phyloP scores from a whole-genome alignment of 2,329 filamentous ascomycete species.

The Sphaerulina musiva region DNA sequence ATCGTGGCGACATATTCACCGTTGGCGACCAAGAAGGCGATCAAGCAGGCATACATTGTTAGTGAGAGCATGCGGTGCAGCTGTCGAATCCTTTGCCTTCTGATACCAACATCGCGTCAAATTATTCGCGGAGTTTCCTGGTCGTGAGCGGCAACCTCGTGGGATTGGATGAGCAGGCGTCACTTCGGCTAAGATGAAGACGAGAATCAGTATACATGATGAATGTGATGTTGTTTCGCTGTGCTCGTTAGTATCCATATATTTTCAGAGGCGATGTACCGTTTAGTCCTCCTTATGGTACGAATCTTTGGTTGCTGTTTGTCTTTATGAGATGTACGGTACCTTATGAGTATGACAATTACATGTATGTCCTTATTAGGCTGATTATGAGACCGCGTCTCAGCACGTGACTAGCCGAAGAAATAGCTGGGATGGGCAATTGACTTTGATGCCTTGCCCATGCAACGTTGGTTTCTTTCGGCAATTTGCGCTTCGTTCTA shows the following conservation, averaged over 20 bases:
- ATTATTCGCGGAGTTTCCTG: not conserved
- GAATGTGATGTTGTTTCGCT: not conserved
- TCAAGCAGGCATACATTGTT: not conserved
- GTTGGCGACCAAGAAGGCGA: not conserved
- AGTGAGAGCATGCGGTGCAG: not conserved
- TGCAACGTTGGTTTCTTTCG: no score
- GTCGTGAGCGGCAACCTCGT: not conserved
- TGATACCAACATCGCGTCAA: not conserved
- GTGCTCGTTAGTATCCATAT: not conserved
- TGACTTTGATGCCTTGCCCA: no score
- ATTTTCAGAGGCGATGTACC: no score
- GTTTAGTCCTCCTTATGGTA: not conserved
- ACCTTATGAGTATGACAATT: no score
- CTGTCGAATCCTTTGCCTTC: not conserved
- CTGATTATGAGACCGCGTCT: no score
- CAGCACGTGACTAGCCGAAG: no score
- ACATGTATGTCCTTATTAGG: no score
- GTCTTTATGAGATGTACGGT: no score
- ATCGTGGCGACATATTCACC: no score
- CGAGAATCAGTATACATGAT: not conserved
- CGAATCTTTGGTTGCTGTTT: not conserved
- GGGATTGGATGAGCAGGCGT: not conserved
- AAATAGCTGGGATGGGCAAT: no score
- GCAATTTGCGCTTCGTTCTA: no score
- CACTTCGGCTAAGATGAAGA: not conserved